Base-by-base conservation (phyloP, 2,329 filamentous ascomycete species). In the Verticillium alfalfae region DNA sequence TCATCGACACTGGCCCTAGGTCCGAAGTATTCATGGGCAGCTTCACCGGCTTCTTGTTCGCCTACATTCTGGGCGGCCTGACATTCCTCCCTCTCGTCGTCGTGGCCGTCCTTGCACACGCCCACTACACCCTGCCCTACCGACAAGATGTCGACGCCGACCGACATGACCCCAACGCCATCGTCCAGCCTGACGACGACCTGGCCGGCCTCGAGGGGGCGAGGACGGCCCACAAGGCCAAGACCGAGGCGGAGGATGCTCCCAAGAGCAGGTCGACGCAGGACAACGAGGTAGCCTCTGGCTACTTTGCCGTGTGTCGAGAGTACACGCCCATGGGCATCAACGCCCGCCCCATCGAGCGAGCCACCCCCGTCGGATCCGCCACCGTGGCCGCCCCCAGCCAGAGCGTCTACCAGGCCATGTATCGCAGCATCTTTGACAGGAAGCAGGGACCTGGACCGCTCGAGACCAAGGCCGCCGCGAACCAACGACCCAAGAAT, bases 361-460 rank as follows among this genome's bases (percentile, higher is more conserved):
- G 92, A 63, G 86, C 88, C 37, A 94, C 91, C 0, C 92, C 93
- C 6, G 85, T 91, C 13, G 92, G 92, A 18, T 88, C 90, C 61
- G 76, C 84, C 59, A 89, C 90, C 16, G 87, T 95, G 55, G 86
- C 89, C 38, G 81, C 90, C 52, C 90, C 93, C 61, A 96, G 92
- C 70, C 93, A 91, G 61, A 97, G 94, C 73, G 94, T 99, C 41
- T 98, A 98, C 75, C 95, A 98, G 82, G 90, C 90, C 73, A 97
- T 99, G 92, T 99, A 99, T 77, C 84, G 93, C 72, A 97, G 91
- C 73, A 89, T 99, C 64, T 98, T 99, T 72, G 93, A 97, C 69
- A 86, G 94, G 70, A 93, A 89, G 70, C 81, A 78, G 39, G 67
- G 70, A 9, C 67, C 78, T 2, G 75, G 76, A 1, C 79, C 81